Conservation (phyloP, 2,329 filamentous ascomycete species). For the Beauveria sp. region DNA sequence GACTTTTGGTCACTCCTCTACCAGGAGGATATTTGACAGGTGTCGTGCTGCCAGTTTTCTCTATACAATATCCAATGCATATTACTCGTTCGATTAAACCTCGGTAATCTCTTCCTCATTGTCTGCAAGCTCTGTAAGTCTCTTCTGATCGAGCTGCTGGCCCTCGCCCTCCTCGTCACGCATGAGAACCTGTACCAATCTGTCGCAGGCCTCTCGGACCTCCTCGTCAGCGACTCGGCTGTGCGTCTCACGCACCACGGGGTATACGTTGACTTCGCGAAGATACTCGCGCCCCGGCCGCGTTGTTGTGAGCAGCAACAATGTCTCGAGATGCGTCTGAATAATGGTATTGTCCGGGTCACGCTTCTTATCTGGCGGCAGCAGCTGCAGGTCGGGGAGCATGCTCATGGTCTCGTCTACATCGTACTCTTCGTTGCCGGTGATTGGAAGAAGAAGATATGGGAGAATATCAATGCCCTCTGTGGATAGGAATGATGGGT, state of each 20-base stretch:
- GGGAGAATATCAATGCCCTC: constrained; percentile 74
- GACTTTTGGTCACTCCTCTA: background rate
- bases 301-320: constrained; percentile 76
- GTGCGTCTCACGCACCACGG: constrained; percentile 82
- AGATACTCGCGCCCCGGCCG: constrained; percentile 66
- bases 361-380: constrained; percentile 82
- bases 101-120: constrained; percentile 50
- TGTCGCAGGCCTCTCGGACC: constrained; percentile 77
- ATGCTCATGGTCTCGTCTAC: constrained; percentile 82
- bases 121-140: constrained; percentile 36
- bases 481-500: constrained; percentile 62
- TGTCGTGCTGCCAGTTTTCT: background rate
- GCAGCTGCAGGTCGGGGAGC: constrained; percentile 81
- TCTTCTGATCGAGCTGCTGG: constrained; percentile 33
- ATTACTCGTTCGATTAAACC: constrained; percentile 29
- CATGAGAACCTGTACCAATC: constrained; percentile 83
- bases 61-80: constrained; percentile 1
- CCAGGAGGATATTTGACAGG: background rate
- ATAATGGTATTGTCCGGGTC: constrained; percentile 72
- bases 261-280: constrained; percentile 75
- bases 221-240: constrained; percentile 67
- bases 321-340: constrained; percentile 80
- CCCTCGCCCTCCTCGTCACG: constrained; percentile 56
- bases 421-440: constrained; percentile 78
- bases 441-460: constrained; percentile 82